A percentile compares a stretch with the other conserved stretches of the same genome.
Evolutionary conservation across 2,329 filamentous ascomycete species (phyloP).

Genomic region (Cryoendolithus antarcticus): DNA sequence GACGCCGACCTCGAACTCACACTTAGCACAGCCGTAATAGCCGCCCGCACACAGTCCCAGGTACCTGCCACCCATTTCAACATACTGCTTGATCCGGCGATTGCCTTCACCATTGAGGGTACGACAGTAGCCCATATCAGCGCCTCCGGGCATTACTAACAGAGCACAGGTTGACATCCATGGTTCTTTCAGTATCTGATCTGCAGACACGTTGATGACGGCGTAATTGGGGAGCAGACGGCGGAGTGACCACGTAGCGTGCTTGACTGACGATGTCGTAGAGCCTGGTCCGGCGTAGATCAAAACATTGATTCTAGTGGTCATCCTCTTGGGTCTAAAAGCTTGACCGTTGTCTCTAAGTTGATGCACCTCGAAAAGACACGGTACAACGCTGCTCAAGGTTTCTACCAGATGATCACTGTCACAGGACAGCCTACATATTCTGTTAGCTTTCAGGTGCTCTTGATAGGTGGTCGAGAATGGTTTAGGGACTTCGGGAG

Average conservation of each 20-base stretch:
- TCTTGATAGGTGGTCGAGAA: not conserved
- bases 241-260: slow-evolving; percentile 77
- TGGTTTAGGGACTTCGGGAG: not conserved
- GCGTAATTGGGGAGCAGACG: slow-evolving; percentile 84
- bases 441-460: too few species aligned
- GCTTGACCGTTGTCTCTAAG: too few species aligned
- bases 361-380: too few species aligned
- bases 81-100: slow-evolving; percentile 68
- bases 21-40: slow-evolving; percentile 71
- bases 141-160: slow-evolving; percentile 83
- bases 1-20: slow-evolving; percentile 87
- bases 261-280: slow-evolving; percentile 76
- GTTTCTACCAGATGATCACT: too few species aligned
- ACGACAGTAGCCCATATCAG: slow-evolving; percentile 84
- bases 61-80: slow-evolving; percentile 73
- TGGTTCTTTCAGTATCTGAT: slow-evolving; percentile 75
- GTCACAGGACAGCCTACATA: too few species aligned
- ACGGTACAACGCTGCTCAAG: too few species aligned
- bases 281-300: slow-evolving; percentile 85
- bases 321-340: slow-evolving; percentile 35
- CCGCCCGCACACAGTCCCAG: slow-evolving; percentile 89
- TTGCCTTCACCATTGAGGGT: slow-evolving; percentile 82
- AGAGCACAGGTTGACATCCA: slow-evolving; percentile 81
- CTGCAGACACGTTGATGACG: slow-evolving; percentile 70
- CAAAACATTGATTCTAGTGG: slow-evolving; percentile 69